Evolutionary conservation across 306 rosid genomes (phyloP), one percentile per base, ranked within the genome.

Genomic region (Pueraria montana): DNA sequence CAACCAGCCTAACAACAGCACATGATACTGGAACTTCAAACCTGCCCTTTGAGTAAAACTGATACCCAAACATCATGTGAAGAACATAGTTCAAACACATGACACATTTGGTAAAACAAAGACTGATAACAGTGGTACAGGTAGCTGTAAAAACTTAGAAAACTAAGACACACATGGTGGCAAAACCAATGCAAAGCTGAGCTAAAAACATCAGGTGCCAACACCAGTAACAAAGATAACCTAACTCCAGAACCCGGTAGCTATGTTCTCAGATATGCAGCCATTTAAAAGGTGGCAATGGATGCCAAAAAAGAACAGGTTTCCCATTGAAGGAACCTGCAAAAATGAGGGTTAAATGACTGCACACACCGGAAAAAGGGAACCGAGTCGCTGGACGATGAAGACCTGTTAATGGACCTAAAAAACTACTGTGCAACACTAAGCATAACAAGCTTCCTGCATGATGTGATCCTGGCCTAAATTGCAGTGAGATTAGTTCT

Each of bases 321-420:
- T 88, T 76, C 92, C 86, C n/a, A 23, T 61, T 50, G 16, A 20
- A 46, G 90, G 87, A 87, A 88, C 87, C 97, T 88, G 98, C 84
- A 86, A 93, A 94, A 91, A 82, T 6, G 49, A 85, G 73, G 76
- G 87, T 78, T 80, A 80, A 26, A 80, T 86, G 92, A 88, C 97
- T 87, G 86, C 77, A 84, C 49, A 58, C 90, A 87, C 91, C 26
- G 84, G 87, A 84, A 92, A 88, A 93, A 87, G 86, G 75, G 81
- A 84, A 81, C 97, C 85, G 52, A 53, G 92, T 67, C 38, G 24
- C 90, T 36, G 85, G 91, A 86, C 36, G 80, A 83, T 83, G 85
- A 80, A 90, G 96, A 92, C 89, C 94, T 89, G 80, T 83, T 70
- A 68, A 93, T 92, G 94, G 92, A 89, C 92, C 98, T 90, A 91